A percentile compares a stretch with the other conserved stretches of the same genome.
Conservation (phyloP, 495 filamentous ascomycete genomes). For the Clavariopsis aquatica region DNA sequence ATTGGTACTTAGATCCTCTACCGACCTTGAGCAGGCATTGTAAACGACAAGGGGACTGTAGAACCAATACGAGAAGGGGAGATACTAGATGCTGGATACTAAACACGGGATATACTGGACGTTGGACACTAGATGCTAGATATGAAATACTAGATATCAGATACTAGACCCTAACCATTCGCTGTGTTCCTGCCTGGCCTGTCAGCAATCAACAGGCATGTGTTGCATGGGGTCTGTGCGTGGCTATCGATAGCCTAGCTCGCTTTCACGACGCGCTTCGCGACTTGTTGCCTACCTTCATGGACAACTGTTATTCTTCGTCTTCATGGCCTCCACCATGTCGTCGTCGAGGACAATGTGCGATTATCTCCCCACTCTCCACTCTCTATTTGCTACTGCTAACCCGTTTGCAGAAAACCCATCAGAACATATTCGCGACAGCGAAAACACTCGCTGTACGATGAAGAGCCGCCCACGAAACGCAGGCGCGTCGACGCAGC, state of each 20-base stretch:
- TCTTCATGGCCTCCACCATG: conserved; percentile 1
- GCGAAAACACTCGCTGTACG: conserved; percentile 31
- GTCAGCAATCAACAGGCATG: background rate
- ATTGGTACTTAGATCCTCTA: too few species aligned
- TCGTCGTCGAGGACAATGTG: conserved; percentile 10
- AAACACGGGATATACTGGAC: too few species aligned
- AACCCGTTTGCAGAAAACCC: conserved; percentile 19
- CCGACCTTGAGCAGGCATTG: too few species aligned
- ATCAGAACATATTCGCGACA: conserved; percentile 40
- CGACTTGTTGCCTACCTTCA: background rate
- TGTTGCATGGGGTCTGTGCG: background rate
- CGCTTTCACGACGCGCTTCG: conserved; percentile 10
- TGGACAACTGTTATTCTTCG: background rate
- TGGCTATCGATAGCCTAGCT: background rate
- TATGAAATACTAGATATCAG: too few species aligned
- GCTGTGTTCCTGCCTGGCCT: background rate
- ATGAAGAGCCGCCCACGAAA: conserved; percentile 37
- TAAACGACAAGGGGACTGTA: too few species aligned
- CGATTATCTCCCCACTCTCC: background rate
- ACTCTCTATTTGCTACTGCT: background rate
- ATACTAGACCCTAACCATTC: too few species aligned
- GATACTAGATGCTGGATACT: too few species aligned
- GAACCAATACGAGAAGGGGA: too few species aligned
- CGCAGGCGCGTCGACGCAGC: conserved; percentile 32
- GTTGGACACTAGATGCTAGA: too few species aligned